phyloP scores from a whole-genome alignment of 495 filamentous ascomycete species.

The Daldinia loculata region DNA sequence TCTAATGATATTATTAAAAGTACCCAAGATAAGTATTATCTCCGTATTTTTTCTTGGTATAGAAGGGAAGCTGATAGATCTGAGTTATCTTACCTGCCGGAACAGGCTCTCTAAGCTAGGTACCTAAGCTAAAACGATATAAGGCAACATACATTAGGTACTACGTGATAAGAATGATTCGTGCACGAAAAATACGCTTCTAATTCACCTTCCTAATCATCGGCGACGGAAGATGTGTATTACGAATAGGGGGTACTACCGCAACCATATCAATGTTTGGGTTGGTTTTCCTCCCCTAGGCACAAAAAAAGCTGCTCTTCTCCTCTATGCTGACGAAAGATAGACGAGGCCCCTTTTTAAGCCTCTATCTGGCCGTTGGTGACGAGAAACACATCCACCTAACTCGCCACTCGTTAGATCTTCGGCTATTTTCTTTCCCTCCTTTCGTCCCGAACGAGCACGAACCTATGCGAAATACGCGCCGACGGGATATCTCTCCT shows the following conservation, averaged over 20 bases:
- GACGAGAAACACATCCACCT: background rate
- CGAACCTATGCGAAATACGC: background rate
- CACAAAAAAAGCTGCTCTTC: background rate
- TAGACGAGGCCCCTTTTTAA: background rate
- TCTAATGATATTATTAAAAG: background rate
- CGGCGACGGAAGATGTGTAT: background rate
- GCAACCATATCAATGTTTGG: background rate
- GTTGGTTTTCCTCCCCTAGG: background rate
- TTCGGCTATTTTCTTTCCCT: background rate
- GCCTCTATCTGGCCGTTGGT: background rate
- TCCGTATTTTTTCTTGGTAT: background rate
- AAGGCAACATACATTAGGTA: background rate
- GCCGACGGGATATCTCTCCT: background rate
- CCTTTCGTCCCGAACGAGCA: slow-evolving; percentile 3
- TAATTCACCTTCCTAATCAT: background rate
- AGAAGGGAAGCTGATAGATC: background rate
- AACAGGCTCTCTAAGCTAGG: background rate
- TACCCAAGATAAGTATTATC: background rate
- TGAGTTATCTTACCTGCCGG: background rate
- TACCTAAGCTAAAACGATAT: background rate
- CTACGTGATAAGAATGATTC: background rate
- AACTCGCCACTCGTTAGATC: background rate
- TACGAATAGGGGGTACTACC: background rate
- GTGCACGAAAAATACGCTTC: background rate
- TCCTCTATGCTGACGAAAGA: background rate